These are phyloP conservation scores for Solanum tacnaense DNA, from an alignment of 257 asterid species.

Conservation along the genomic window DNA sequence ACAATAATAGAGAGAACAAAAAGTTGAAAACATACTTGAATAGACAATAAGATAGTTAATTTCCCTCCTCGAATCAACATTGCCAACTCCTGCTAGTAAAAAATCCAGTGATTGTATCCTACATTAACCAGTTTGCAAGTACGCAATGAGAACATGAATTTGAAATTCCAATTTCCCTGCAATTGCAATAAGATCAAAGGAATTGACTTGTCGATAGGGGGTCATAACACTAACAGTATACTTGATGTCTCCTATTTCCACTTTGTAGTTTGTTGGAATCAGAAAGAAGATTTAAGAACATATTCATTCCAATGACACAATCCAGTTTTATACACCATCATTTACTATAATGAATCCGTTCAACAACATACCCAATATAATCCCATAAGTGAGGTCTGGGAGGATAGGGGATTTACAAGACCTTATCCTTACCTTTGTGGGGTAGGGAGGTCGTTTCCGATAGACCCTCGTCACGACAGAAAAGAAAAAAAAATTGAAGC, in stretches of 20 bases:
- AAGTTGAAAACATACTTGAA: not conserved
- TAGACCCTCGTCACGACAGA: too few species aligned
- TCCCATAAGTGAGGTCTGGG: not conserved
- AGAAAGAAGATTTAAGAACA: not conserved
- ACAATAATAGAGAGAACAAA: not conserved
- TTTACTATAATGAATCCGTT: not conserved
- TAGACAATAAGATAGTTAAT: not conserved
- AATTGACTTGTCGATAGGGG: not conserved
- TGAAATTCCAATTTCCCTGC: not conserved
- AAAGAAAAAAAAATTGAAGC: too few species aligned
- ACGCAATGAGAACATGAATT: not conserved
- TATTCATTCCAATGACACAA: not conserved
- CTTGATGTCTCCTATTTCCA: not conserved
- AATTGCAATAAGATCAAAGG: not conserved
- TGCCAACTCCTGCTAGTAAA: not conserved
- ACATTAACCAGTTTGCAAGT: not conserved
- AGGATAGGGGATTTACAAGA: too few species aligned
- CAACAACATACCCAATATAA: not conserved
- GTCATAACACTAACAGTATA: not conserved
- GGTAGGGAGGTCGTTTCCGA: too few species aligned
- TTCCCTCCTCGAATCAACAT: not conserved
- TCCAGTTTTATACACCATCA: not conserved
- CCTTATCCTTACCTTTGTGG: too few species aligned
- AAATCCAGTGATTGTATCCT: not conserved
- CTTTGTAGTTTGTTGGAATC: not conserved